A percentile compares a stretch with the other conserved stretches of the same genome.
Conservation (phyloP, 2,329 filamentous ascomycete species). For the Cordyceps militaris region DNA sequence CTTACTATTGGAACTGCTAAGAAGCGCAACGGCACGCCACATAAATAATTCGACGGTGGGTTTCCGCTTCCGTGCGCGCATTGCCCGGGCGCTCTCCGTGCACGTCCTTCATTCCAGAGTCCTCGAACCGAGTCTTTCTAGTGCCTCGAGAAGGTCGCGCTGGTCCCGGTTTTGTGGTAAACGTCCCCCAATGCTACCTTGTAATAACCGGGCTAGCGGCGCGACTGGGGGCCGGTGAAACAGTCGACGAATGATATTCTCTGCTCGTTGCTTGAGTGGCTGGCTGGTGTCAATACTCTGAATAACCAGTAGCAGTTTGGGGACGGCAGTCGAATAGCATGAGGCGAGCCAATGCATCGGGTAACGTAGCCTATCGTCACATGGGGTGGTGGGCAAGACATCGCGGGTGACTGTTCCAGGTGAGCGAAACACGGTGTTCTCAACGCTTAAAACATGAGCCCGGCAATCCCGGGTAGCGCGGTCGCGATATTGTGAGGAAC, state of each 20-base stretch:
- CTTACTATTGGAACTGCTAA: neutral
- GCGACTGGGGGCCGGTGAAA: neutral
- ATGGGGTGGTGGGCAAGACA: slow-evolving; percentile 9
- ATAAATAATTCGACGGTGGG: neutral
- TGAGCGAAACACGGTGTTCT: slow-evolving; percentile 3
- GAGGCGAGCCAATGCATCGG: neutral
- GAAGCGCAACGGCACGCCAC: no score
- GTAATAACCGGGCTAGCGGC: neutral
- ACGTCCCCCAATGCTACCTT: neutral
- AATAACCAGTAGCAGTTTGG: neutral
- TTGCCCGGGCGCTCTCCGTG: neutral
- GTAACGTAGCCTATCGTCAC: neutral
- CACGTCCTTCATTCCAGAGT: neutral
- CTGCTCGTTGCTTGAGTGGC: neutral
- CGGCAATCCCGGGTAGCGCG: neutral
- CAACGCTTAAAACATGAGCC: neutral
- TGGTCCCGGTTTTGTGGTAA: slow-evolving; percentile 4
- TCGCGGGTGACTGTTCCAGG: neutral
- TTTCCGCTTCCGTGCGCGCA: neutral
- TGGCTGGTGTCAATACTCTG: no score
- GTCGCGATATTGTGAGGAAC: neutral
- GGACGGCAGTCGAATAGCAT: neutral
- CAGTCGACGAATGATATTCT: neutral
- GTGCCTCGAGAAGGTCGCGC: neutral
- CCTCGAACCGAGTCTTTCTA: neutral